These are phyloP conservation scores for Gyromitra esculenta DNA, from an alignment of 2,329 filamentous ascomycete species.

Conservation along the genomic window DNA sequence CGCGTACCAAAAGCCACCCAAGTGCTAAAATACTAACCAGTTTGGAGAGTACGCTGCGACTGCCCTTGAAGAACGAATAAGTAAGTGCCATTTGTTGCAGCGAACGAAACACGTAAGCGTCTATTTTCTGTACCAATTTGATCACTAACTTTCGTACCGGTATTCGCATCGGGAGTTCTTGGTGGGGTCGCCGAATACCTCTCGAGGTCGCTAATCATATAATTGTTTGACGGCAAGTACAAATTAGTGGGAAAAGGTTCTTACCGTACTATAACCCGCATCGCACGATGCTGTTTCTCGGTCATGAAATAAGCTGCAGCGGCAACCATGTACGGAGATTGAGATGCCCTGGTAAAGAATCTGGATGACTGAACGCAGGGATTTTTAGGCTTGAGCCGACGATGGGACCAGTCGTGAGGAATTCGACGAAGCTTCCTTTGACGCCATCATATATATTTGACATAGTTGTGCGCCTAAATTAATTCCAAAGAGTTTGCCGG, in stretches of 20 bases:
- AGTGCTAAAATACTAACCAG: conserved; percentile 19
- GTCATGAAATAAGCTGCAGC: conserved; percentile 45
- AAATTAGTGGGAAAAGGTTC: not conserved
- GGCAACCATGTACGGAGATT: conserved; percentile 44
- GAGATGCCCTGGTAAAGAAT: conserved; percentile 42
- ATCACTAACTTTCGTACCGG: conserved; percentile 5
- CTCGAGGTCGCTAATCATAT: conserved; percentile 13
- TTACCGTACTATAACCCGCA: conserved; percentile 22
- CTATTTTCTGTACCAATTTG: conserved; percentile 17
- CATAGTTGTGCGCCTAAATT: conserved; percentile 1
- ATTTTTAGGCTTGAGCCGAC: conserved; percentile 41
- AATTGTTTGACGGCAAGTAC: conserved; percentile 1
- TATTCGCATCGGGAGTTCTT: conserved; percentile 21
- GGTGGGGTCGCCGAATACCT: conserved; percentile 11
- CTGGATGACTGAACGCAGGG: conserved; percentile 34
- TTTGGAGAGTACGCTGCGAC: conserved; percentile 8
- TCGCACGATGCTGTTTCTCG: conserved; percentile 31
- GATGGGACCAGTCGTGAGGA: conserved; percentile 26
- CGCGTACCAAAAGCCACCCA: not conserved
- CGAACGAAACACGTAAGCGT: conserved; percentile 8
- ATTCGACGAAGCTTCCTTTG: conserved; percentile 24
- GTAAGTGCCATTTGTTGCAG: conserved; percentile 19
- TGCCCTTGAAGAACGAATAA: not conserved
- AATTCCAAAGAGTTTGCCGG: conserved; percentile 10
- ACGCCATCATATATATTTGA: not conserved